Base-by-base conservation (phyloP, 352 stramenopile species). In the Phytophthora capsici region DNA sequence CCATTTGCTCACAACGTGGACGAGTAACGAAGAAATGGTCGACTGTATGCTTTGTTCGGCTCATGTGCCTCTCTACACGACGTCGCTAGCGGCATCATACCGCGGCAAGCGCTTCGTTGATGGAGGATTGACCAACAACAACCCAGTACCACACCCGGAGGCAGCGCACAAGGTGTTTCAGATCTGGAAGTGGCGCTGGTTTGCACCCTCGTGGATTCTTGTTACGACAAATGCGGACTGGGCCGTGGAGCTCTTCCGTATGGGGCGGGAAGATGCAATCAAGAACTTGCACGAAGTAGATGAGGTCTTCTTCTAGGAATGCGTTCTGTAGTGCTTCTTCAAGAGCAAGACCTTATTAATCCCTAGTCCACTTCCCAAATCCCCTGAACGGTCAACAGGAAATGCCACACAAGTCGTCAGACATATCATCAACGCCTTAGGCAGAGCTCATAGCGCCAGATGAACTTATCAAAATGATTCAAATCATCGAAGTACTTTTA, bases 171-270 rank as follows among this genome's bases (percentile, higher is more conserved):
- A 91, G 56, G 82, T 93, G 54, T 88, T 94, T 51, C 84, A 94
- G 67, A 89, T 94, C 73, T 88, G 82, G 77, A 89, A 91, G 48
- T 93, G 86, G 86, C 82, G 86, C 49, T 89, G 84, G 78, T 82
- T 94, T 69, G 75, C 69, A 34, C 86, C 86, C 13, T 82, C 84
- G 36, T 94, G 84, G 84, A 34, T 94, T 14, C 76, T 93, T 23
- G 79, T 94, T 49, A 92, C 80, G 17, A 94, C 84, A 2, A 83
- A 86, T 59, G 75, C 80, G 4, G 84, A 89, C 58, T 92, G 86
- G 86, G 86, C 84, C 3, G 73, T 82, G 38, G 66, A 90, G 49
- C 61, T 91, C 38, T 93, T 93, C 56, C 72, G 87, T 53, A 91
- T 90, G 84, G 84, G 84, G 14, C 84, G 84, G 53, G 71, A 89